Conservation (phyloP, 2,329 filamentous ascomycete genomes). For the Lithohypha guttulata region DNA sequence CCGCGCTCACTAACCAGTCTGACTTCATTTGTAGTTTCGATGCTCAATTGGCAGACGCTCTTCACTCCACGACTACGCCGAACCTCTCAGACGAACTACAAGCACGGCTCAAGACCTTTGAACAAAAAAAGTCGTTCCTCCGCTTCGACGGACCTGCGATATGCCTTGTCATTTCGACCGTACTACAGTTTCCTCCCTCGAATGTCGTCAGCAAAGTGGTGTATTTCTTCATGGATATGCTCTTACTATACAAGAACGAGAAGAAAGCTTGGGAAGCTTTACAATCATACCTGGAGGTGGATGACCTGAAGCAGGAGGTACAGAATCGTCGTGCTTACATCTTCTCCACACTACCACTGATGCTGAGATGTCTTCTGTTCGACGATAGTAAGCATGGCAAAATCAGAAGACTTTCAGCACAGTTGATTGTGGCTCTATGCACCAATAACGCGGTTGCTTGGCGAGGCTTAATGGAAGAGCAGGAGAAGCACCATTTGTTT, state of each 20-base stretch:
- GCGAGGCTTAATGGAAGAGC: background rate
- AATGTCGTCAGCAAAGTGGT: conserved; percentile 12
- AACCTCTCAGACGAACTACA: background rate
- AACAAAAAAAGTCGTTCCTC: background rate
- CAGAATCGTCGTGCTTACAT: background rate
- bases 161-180: conserved; percentile 12
- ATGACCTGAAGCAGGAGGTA: background rate
- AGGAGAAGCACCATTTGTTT: background rate
- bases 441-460: background rate
- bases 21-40: too few relatives aligned
- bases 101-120: background rate
- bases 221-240: conserved; percentile 13
- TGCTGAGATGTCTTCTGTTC: background rate
- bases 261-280: background rate
- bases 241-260: background rate
- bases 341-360: background rate
- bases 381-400: background rate
- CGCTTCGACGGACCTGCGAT: conserved; percentile 14
- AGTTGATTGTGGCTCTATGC: background rate
- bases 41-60: background rate
- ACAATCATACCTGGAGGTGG: background rate
- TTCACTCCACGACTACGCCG: background rate
- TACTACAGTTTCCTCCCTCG: conserved; percentile 15
- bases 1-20: too few relatives aligned
- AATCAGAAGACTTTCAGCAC: background rate